A percentile compares a stretch with the other conserved stretches of the same genome.
Conservation (phyloP, 176 grass and related monocot genomes). For the Saccharum spontaneum region DNA sequence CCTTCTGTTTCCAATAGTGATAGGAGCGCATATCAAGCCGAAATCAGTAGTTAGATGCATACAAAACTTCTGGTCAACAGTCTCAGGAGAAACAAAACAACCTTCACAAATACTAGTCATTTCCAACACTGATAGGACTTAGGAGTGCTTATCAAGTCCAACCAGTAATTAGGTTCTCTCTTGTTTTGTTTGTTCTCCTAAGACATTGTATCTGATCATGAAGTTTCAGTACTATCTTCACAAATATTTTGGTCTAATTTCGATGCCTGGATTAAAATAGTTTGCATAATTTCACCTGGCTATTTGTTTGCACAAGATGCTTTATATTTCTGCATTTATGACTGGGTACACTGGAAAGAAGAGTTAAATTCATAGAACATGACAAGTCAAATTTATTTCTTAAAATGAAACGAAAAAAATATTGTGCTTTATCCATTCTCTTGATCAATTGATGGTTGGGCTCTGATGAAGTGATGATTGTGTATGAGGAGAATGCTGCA, state of each 20-base stretch:
- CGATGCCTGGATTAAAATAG: constrained; percentile 5
- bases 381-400: constrained; percentile 9
- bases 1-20: background rate
- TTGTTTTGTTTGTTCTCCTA: background rate
- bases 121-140: background rate
- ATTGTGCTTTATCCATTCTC: background rate
- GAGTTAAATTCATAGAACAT: background rate
- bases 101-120: background rate
- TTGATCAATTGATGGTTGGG: constrained; percentile 7
- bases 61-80: background rate
- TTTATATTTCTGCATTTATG: background rate
- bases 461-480: constrained; percentile 24
- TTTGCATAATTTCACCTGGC: constrained; percentile 6
- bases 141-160: background rate
- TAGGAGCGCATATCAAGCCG: background rate
- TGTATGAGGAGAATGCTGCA: background rate
- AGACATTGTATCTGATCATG: background rate
- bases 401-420: background rate
- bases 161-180: background rate
- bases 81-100: background rate
- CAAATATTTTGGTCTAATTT: background rate
- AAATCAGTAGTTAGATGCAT: background rate
- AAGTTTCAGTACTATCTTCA: background rate
- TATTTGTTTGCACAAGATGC: constrained; percentile 2
- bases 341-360: background rate